Evolutionary conservation across 2,329 filamentous ascomycete species (phyloP), one percentile per base, ranked within the genome.

Genomic region (Dothistroma septosporum): DNA sequence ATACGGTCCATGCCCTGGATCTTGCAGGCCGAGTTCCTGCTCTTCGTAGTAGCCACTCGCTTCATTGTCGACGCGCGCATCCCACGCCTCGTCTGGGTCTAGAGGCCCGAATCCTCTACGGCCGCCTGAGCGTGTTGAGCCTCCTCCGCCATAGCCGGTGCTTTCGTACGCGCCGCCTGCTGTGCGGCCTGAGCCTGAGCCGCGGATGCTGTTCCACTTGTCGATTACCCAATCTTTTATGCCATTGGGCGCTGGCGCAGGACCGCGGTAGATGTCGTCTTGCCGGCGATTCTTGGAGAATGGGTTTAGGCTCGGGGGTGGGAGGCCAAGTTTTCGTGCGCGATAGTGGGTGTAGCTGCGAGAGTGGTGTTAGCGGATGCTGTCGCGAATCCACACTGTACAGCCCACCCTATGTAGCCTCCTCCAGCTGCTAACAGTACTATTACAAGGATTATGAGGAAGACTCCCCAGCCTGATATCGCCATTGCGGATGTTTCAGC

Each of bases 61-160:
- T 74, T 92, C 90, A 68, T 86, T 82, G 60, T 89, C 89, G 4
- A 95, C 90, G 61, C 89, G 81, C 64, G 89, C 77, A 76, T 94
- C 90, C 91, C 91, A 96, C 1, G 90, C 90, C 71, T 92, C 90
- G 72, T 95, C 91, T 1, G 89, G 89, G 70, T 94, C 91, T 50
- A 91, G 82, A 4, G 86, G 80, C 1, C 87, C 85, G 73, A 89
- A 87, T 22, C 85, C 85, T 57, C 83, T 76, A 7, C 64, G 62
- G n/a, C 66, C 48, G 21, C 7, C 41, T 44, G 41, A 44, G 16
- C 41, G 28, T 50, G 21, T 50, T 64, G 72, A 61, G 21, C 62
- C 62, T 31, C 64, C 62, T 21, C 58, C 79, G 46, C 69, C 68
- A 60, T 69, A 68, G 37, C 66, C 65, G 16, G 72, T 70, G 32